Conservation (phyloP, 2,329 filamentous ascomycete genomes). For the Nemania sp. region DNA sequence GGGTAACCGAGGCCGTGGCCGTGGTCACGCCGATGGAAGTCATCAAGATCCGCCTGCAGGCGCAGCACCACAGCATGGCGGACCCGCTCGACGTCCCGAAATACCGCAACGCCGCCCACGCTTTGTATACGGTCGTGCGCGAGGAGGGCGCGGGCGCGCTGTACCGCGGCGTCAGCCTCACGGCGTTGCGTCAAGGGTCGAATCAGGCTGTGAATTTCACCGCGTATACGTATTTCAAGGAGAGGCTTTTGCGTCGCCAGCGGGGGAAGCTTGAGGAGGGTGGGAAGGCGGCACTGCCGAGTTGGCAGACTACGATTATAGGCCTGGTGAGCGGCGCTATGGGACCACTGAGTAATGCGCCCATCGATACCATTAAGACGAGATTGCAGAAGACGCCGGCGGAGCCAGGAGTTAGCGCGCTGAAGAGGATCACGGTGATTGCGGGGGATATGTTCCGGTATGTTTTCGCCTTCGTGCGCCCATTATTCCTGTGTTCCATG, state of each 20-base stretch:
- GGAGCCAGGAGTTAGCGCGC: constrained; percentile 76
- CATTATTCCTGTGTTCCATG: background rate
- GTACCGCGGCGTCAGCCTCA: constrained; percentile 92
- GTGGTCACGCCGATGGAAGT: constrained; percentile 99
- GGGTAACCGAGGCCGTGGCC: constrained; percentile 93
- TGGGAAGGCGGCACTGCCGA: constrained; percentile 58
- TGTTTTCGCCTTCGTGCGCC: constrained; percentile 35
- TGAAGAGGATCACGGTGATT: constrained; percentile 77
- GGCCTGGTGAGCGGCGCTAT: constrained; percentile 91
- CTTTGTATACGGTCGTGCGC: constrained; percentile 81
- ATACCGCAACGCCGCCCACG: constrained; percentile 89
- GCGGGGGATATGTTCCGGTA: constrained; percentile 82
- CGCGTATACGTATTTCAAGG: constrained; percentile 92
- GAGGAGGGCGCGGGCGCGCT: constrained; percentile 88
- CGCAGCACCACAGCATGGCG: constrained; percentile 96
- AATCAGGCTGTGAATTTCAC: constrained; percentile 99
- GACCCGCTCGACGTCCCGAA: constrained; percentile 95
- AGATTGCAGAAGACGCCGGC: constrained; percentile 88
- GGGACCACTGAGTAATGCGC: constrained; percentile 93
- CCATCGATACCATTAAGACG: constrained; percentile 99
- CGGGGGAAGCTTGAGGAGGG: constrained; percentile 36
- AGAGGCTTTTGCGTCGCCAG: constrained; percentile 71
- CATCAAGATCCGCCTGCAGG: constrained; percentile 96
- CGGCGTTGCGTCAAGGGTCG: constrained; percentile 88
- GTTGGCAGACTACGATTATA: constrained; percentile 88